These are phyloP conservation scores for Hericium erinaceus DNA, from an alignment of 768 basidiomycete genomes.

Conservation along the genomic window DNA sequence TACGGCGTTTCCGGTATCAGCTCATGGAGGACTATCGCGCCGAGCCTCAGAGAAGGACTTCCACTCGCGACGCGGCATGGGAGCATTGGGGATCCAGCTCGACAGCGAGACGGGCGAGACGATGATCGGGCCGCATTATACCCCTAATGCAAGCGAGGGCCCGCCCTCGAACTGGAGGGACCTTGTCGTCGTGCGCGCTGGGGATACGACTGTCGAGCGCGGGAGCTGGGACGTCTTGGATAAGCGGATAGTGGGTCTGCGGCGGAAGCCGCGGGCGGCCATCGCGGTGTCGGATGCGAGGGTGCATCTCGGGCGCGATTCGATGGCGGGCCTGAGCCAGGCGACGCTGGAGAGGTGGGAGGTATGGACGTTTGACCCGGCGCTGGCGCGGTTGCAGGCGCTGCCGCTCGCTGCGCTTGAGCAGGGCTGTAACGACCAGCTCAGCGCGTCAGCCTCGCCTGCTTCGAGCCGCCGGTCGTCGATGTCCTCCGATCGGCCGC, in stretches of 20 bases:
- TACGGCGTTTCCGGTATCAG: constrained; percentile 68
- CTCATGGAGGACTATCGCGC: constrained; percentile 68
- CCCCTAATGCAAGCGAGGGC: constrained; percentile 4
- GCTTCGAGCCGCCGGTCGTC: not conserved
- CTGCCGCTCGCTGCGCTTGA: constrained; percentile 43
- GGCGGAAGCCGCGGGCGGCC: constrained; percentile 45
- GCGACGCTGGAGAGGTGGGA: constrained; percentile 78
- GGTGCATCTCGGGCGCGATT: constrained; percentile 15
- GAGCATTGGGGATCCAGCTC: constrained; percentile 36
- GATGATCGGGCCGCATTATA: constrained; percentile 12
- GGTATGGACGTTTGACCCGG: constrained; percentile 67
- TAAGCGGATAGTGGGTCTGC: constrained; percentile 56
- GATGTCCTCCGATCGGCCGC: not conserved
- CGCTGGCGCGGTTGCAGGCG: constrained; percentile 35
- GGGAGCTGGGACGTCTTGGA: constrained; percentile 67
- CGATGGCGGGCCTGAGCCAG: constrained; percentile 41
- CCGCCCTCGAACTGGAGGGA: constrained; percentile 44
- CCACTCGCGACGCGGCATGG: constrained; percentile 38
- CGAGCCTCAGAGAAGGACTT: constrained; percentile 62
- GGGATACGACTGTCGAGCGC: constrained; percentile 58
- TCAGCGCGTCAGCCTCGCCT: not conserved
- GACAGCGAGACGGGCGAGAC: constrained; percentile 27
- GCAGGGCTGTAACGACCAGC: not conserved
- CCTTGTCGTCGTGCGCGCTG: constrained; percentile 42
- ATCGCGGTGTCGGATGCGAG: constrained; percentile 10